Base-by-base conservation (phyloP, 2,329 filamentous ascomycete genomes). In the Ophiostoma sp. region DNA sequence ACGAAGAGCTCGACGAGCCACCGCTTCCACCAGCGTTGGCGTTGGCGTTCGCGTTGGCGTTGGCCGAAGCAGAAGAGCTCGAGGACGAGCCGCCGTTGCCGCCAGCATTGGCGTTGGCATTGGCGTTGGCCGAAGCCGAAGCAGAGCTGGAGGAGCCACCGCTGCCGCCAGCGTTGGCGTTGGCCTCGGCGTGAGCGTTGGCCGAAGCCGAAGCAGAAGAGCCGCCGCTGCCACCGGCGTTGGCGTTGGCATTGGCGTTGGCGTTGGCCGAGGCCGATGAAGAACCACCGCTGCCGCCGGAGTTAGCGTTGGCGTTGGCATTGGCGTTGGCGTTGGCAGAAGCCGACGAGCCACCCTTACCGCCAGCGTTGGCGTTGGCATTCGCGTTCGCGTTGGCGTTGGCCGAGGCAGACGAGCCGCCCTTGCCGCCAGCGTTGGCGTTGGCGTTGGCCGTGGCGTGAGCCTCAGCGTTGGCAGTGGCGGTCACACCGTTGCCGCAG, bases 401-500 rank as follows among this genome's bases (percentile, higher is more conserved):
- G 12, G 73, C 33, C 17, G 55, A 59, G 8, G 63, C 63, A 25
- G 63, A 68, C 15, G 63, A 68, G 48, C 28, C 59, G n/a, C 25
- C 39, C 4, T 5, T 50, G n/a, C 36, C 28, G 15, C 50, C 61
- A 11, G 72, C 11, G 12, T 33, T 12, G 17, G 59, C 70, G 22
- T 19, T 36, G 17, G 71, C 63, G 31, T 52, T 42, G 25, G 52
- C 61, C 64, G 68, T 71, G 50, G 70, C 73, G 12, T 52, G 12
- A 31, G 73, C 73, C 28, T 25, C 22, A 19, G 71, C 69, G 19
- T 15, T 31, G 57, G 63, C 69, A 4, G 73, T 70, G 64, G 75
- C 76, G 1, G 76, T 76, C n/a, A 77, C 74, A 50, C 76, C 74
- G 69, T 76, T 75, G 42, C 73, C 73, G 59, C 36, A 25, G 48